Evolutionary conservation across 106 monocot genomes (phyloP), one percentile per base, ranked within the genome.

Genomic region (Dendrobium huoshanense): DNA sequence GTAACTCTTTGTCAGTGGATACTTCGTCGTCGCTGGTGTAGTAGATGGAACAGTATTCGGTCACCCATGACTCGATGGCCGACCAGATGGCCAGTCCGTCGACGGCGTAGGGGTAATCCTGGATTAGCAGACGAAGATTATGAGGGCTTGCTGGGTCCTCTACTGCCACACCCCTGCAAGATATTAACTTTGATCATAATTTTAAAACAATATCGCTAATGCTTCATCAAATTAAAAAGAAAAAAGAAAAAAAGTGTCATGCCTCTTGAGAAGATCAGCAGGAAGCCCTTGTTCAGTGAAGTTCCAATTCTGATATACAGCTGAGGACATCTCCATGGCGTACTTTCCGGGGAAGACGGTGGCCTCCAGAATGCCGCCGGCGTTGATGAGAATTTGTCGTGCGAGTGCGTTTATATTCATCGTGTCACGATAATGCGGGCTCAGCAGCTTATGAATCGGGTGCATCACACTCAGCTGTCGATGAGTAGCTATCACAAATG

Each of bases 331-430:
- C 76, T 92, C 92, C 83, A 89, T 87, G 55, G 82, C 79, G 37
- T 79, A 70, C 33, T 77, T 44, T n/a, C 81, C 85, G 2, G 89
- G 87, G 41, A 87, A 85, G 79, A 89, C 87, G 40, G 83, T 85
- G 7, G 75, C 75, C 58, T 92, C 92, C 5, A 92, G 87, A 41
- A 92, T 81, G 0, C 92, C 92, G 8, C 87, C 87, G 59, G 77
- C 87, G 75, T 82, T 92, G 80, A 92, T 82, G 59, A 92, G 89
- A 67, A 81, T 80, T 55, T 92, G 89, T 5, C 92, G 82, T 11
- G 87, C 89, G 11, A 92, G 74, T n/a, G 92, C 89, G 56, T 92
- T 92, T 81, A 87, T 92, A 45, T 89, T 81, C n/a, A 92, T 85
- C 2, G 87, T 92, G 85, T 89, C 89, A 0, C 89, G 72, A 75